Evolutionary conservation across 371 early-diverging fungal species (phyloP).

Genomic region (Mucor saturninus): DNA sequence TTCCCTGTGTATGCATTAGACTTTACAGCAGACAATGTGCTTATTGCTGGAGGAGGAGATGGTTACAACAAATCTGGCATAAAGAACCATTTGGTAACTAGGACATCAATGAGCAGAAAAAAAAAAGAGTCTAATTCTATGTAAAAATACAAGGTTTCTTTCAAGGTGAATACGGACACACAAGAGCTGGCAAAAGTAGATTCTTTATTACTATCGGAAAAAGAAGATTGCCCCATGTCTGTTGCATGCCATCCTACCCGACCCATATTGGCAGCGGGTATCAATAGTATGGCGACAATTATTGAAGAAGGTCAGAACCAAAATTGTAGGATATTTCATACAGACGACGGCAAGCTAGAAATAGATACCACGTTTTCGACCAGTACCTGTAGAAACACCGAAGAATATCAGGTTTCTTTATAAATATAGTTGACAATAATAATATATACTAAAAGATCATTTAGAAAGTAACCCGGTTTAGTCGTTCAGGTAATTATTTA

Average conservation of each 20-base stretch:
- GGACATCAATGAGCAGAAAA: not conserved
- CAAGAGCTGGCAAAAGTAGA: conserved; percentile 1
- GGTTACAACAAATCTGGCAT: conserved; percentile 65
- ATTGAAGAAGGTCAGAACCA: conserved; percentile 59
- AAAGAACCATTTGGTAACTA: conserved; percentile 66
- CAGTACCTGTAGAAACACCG: conserved; percentile 26
- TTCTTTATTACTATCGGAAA: conserved; percentile 34
- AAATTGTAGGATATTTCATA: conserved; percentile 58
- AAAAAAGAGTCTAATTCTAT: not conserved
- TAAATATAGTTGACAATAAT: not conserved
- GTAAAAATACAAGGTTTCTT: conserved; percentile 21
- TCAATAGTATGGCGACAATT: conserved; percentile 54
- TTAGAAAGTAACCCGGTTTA: conserved; percentile 59
- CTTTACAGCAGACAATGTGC: conserved; percentile 52
- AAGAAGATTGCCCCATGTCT: conserved; percentile 72
- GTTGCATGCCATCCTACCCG: conserved; percentile 63
- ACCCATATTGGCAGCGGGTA: conserved; percentile 50
- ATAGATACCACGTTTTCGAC: conserved; percentile 14
- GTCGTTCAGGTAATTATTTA: conserved; percentile 54
- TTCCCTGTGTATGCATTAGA: conserved; percentile 64
- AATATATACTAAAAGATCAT: not conserved
- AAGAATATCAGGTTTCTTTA: conserved; percentile 35
- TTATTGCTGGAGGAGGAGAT: conserved; percentile 70
- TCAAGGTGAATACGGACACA: conserved; percentile 17
- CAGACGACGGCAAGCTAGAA: conserved; percentile 31